Base-by-base conservation (phyloP, 768 basidiomycete species). In the Leccinum barrowsii region DNA sequence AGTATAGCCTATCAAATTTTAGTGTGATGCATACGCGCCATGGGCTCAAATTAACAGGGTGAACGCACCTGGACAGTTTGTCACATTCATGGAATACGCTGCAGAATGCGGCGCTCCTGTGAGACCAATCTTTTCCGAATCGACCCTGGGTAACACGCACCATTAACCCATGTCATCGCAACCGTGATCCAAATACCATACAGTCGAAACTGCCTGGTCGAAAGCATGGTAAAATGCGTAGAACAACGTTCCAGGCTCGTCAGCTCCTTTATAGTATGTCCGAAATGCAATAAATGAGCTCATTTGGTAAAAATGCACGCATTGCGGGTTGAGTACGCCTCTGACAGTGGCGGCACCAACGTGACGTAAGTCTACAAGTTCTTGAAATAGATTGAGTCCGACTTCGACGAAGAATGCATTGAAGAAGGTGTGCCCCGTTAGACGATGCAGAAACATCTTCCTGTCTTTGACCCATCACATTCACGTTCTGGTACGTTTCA, bases 1-100 rank as follows among this genome's bases (percentile, higher is more conserved):
- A 5, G 72, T 69, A 63, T 88, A 89, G 8, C 87, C 87, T 84
- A 32, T 34, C 2, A 58, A 58, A 54, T 11, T 3, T 11, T 30
- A 22, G 13, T 22, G 61, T 7, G 57, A 21, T 2, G n/a, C n/a
- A 3, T 22, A 11, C 22, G 19, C 13, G 5, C 42, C 12, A 17
- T 26, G 24, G 21, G 54, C 15, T 21, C 12, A 35, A 17, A 21
- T 47, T 1, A 21, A 48, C 13, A 12, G 11, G 5, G 7, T 8
- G 1, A n/a, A 57, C 46, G 12, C 21, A 70, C 71, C 71, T 60
- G 71, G 71, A 57, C 71, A 73, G 24, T 59, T 10, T 3, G 70
- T 62, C 35, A 73, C 64, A 32, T 70, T 73, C 65, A 62, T 42
- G 15, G 40, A 42, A 42, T 42, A 42, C 2, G n/a, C 40, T 42